Percentiles rank a stretch among this genome's conserved stretches.
Evolutionary conservation across 2,329 filamentous ascomycete genomes (phyloP).

Genomic region (Penicillium sp.): DNA sequence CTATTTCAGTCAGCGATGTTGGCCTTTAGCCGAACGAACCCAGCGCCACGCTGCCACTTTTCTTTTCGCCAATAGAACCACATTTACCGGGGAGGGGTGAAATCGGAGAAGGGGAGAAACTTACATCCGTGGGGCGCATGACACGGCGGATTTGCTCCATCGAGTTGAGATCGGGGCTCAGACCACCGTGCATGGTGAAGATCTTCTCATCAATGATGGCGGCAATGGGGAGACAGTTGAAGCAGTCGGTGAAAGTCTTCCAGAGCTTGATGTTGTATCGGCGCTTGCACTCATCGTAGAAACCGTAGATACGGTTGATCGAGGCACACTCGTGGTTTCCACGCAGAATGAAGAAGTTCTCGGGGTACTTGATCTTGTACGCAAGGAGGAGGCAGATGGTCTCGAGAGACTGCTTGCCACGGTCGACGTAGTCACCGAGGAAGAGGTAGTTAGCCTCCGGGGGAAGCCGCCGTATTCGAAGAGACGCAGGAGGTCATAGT

Average conservation of each 20-base stretch:
- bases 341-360: conserved; percentile 98
- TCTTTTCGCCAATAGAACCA: conserved; percentile 10
- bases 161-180: conserved; percentile 95
- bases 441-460: conserved; percentile 99
- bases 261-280: conserved; percentile 99
- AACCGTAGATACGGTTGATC: conserved; percentile 98
- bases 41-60: conserved; percentile 15
- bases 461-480: conserved; percentile 98
- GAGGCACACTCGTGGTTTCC: conserved; percentile 99
- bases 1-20: conserved; percentile 55
- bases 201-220: conserved; percentile 99
- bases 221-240: conserved; percentile 97
- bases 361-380: conserved; percentile 99
- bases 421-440: conserved; percentile 97
- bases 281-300: conserved; percentile 99
- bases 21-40: conserved; percentile 33
- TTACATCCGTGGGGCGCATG: conserved; percentile 97
- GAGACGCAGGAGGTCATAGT: conserved; percentile 93
- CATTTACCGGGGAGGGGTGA: neutral
- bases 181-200: conserved; percentile 98
- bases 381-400: conserved; percentile 95
- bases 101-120: conserved; percentile 42
- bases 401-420: conserved; percentile 98
- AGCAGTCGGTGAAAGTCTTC: conserved; percentile 99
- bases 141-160: conserved; percentile 99